Base-by-base conservation (phyloP, 768 basidiomycete genomes). In the Trichaptum fuscoviolaceum region DNA sequence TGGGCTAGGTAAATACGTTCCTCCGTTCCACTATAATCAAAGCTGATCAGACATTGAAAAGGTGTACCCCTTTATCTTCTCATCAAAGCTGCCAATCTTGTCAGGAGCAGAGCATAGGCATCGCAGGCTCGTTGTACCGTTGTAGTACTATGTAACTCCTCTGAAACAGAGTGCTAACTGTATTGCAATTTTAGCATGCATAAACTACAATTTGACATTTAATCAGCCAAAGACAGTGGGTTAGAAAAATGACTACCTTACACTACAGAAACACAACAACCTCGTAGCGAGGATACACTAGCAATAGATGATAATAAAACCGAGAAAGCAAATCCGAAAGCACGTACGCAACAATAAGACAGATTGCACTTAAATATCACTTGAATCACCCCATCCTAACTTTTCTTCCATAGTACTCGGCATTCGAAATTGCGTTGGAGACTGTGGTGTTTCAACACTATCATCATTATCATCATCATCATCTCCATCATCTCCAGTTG, bases 301-400 rank as follows among this genome's bases (percentile, higher is more conserved):
- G 20, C 42, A 52, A 52, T 52, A 52, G 20, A 52, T 52, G 10
- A 52, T 52, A 52, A 20, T 52, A 52, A 6, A 52, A 52, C 20
- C 8, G 30, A 52, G 42, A 52, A 52, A 52, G 42, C 42, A 52
- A 12, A 52, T 52, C 10, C 15, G 42, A 52, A 52, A 52, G 42
- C 42, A 20, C 42, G 15, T 52, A 52, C 30, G 30, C 2, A 30
- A 30, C 30, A 3, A 30, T 3, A 30, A 30, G 30, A 30, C 30
- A 24, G 3, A 25, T 34, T 61, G 24, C 59, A 12, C 15, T 24
- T 61, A 61, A 25, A 61, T 61, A 34, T 61, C 59, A 23, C 30
- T 34, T 17, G 59, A 61, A 24, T 61, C 59, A 17, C 59, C 18
- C 59, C 59, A 61, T 61, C 59, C 59, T 25, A 61, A 15, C 30